A percentile compares a stretch with the other conserved stretches of the same genome.
Evolutionary conservation across 495 filamentous ascomycete genomes (phyloP).

Genomic region (Talaromyces liani): DNA sequence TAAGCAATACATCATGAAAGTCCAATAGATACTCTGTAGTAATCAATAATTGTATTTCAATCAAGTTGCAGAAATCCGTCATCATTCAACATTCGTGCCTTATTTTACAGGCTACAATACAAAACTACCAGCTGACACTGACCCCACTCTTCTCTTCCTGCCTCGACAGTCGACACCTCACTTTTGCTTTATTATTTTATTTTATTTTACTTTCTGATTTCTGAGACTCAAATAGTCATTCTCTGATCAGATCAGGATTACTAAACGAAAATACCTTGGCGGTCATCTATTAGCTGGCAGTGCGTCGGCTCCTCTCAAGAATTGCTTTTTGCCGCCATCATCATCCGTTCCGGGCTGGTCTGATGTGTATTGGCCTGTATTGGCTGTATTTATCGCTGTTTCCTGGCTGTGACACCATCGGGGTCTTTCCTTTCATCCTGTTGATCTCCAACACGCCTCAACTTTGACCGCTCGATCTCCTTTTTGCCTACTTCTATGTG

Average conservation of each 20-base stretch:
- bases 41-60: too few species aligned
- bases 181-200: too few species aligned
- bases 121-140: too few species aligned
- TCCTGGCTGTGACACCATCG: not conserved
- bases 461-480: not conserved
- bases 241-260: not conserved
- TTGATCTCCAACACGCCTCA: constrained; percentile 12
- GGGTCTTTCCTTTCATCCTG: constrained; percentile 12
- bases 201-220: too few species aligned
- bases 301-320: not conserved
- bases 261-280: not conserved
- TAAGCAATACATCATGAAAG: too few species aligned
- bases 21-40: too few species aligned
- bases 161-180: too few species aligned
- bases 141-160: too few species aligned
- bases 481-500: not conserved
- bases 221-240: not conserved
- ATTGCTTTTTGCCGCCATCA: not conserved
- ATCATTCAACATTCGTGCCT: too few species aligned
- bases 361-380: not conserved
- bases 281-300: not conserved
- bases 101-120: too few species aligned
- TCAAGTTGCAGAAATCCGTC: too few species aligned
- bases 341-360: not conserved
- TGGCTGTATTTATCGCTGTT: not conserved